Percentiles rank a stretch among this genome's conserved stretches.
Evolutionary conservation across 192 early-diverging fungal genomes (phyloP).

Genomic region (Pilaira anomala): DNA sequence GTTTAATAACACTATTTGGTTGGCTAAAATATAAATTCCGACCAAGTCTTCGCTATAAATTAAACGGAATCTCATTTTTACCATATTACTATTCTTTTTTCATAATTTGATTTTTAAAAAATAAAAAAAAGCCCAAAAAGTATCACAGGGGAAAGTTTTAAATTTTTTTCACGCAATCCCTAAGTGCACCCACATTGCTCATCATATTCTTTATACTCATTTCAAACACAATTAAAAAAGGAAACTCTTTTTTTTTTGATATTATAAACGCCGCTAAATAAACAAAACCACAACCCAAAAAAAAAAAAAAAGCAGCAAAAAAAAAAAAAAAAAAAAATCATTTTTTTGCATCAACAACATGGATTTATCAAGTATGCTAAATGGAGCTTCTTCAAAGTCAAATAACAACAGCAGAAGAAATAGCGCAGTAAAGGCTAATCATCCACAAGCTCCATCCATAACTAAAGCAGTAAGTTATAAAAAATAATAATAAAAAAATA

Average conservation of each 20-base stretch:
- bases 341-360: slow-evolving; percentile 6
- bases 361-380: slow-evolving; percentile 20
- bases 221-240: too few relatives aligned
- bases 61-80: not conserved
- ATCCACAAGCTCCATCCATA: not conserved
- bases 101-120: not conserved
- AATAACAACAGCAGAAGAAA: not conserved
- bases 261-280: not conserved
- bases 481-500: not conserved
- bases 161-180: too few relatives aligned
- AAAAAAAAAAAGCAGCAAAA: slow-evolving; percentile 2
- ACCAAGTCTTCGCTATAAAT: too few relatives aligned
- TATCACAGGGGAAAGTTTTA: too few relatives aligned
- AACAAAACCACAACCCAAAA: not conserved
- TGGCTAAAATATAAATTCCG: too few relatives aligned
- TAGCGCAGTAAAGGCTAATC: not conserved
- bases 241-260: slow-evolving; percentile 1
- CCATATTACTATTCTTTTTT: not conserved
- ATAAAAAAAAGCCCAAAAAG: not conserved
- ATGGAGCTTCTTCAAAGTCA: not conserved
- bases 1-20: too few relatives aligned
- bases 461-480: not conserved
- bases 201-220: too few relatives aligned
- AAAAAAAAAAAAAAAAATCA: not conserved
- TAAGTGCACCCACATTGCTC: too few relatives aligned